Base-by-base conservation (phyloP, 106 monocot genomes). In the Triglochin maritima region DNA sequence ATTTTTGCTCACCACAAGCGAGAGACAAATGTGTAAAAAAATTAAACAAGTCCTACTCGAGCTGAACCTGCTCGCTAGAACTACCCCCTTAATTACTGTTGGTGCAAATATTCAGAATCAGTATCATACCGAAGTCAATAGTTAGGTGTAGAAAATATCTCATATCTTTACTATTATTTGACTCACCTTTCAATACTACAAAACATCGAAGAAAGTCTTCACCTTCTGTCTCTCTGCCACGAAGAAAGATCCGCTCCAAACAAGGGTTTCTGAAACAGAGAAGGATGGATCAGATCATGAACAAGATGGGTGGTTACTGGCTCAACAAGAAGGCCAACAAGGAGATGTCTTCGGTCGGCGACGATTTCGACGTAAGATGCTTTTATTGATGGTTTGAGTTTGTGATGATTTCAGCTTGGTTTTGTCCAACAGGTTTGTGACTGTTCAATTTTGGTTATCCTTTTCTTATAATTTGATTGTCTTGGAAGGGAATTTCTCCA, bases 221-320 rank as follows among this genome's bases (percentile, higher is more conserved):
- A 29, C 29, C 29, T 29, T 29, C n/a, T n/a, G n/a, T 29, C 29
- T 29, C 29, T 29, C 29, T 29, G 1, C 29, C 29, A 29, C 29
- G 29, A 29, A 29, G 1, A 29, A 29, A 29, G 29, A 29, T 1
- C 29, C 29, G 29, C 29, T 42, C 60, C 29, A 11, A 61, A 61
- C 17, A 17, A 44, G 60, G 41, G 29, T 42, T 61, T 44, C 44
- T 9, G 46, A 13, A 7, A 64, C 15, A 3, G 5, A 51, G 55
- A 46, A 7, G 44, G 44, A 62, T 85, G 85, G 81, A 85, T 69
- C 76, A 86, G 71, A 71, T 86, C 14, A 49, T 83, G 72, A 83
- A 83, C 71, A 83, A 87, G 68, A 59, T 83, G 8, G 86, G 86
- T 4, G 29, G 70, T 14, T 87, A 77, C 54, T 87, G 82, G 80